Conservation (phyloP, 495 filamentous ascomycete genomes). For the Hypomontagnella monticulosa region DNA sequence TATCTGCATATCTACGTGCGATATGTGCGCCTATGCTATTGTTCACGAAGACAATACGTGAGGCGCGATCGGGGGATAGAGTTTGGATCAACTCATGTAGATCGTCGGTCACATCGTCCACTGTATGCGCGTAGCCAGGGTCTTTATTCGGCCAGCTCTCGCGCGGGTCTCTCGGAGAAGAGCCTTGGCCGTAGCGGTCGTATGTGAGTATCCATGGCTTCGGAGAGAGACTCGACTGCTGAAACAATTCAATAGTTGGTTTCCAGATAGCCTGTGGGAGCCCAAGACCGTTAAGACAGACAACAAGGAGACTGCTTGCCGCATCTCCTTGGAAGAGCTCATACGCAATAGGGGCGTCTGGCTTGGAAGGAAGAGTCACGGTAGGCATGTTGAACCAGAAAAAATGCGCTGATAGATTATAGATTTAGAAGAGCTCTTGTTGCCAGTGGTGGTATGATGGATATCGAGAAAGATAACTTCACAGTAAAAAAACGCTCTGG, state of each 20-base stretch:
- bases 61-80: conserved; percentile 12
- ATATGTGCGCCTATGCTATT: conserved; percentile 36
- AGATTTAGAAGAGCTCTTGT: background rate
- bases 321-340: conserved; percentile 24
- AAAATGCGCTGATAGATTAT: background rate
- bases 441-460: background rate
- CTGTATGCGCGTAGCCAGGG: conserved; percentile 32
- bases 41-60: conserved; percentile 30
- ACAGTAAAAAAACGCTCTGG: no score
- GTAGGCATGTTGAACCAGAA: conserved; percentile 15
- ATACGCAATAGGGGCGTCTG: conserved; percentile 24
- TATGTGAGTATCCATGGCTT: conserved; percentile 38
- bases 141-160: conserved; percentile 34
- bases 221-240: conserved; percentile 19
- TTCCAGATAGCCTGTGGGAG: conserved; percentile 19
- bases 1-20: conserved; percentile 34
- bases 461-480: no score
- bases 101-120: conserved; percentile 36
- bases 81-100: conserved; percentile 34
- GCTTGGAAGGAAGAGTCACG: conserved; percentile 27
- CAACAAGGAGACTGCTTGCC: conserved; percentile 22
- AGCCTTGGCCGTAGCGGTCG: conserved; percentile 31
- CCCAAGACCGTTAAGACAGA: conserved; percentile 29
- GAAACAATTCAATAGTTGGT: conserved; percentile 27
- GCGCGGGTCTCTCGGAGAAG: conserved; percentile 32